Conservation (phyloP, 257 asterid genomes). For the Sherardia arvensis region DNA sequence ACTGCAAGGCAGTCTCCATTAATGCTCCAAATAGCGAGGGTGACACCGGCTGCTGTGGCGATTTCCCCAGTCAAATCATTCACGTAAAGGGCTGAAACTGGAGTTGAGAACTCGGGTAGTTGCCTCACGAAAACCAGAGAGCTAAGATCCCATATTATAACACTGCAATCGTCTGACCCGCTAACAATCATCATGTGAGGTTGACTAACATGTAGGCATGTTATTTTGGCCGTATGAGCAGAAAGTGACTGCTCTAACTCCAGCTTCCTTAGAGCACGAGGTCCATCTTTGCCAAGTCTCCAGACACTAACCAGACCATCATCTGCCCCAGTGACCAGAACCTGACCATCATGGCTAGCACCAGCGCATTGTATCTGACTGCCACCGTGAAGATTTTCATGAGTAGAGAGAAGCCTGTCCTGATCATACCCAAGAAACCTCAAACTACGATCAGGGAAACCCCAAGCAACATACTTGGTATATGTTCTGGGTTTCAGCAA, state of each 20-base stretch:
- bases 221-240: conserved; percentile 79
- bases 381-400: conserved; percentile 96
- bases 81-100: conserved; percentile 76
- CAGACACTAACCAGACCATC: conserved; percentile 81
- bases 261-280: conserved; percentile 56
- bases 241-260: conserved; percentile 72
- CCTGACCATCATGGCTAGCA: conserved; percentile 89
- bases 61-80: conserved; percentile 88
- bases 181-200: conserved; percentile 97
- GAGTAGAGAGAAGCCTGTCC: conserved; percentile 89
- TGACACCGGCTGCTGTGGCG: conserved; percentile 83
- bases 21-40: conserved; percentile 92
- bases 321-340: conserved; percentile 84
- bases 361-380: conserved; percentile 84
- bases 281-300: conserved; percentile 75
- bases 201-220: conserved; percentile 83
- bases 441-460: conserved; percentile 90
- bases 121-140: conserved; percentile 77
- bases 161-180: conserved; percentile 92
- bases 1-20: conserved; percentile 95
- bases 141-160: conserved; percentile 91
- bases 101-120: conserved; percentile 83
- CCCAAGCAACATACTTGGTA: conserved; percentile 82
- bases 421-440: conserved; percentile 80
- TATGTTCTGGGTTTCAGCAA: conserved; percentile 77